Evolutionary conservation across 805 yeast species (phyloP).

Genomic region (Zygosaccharomyces siamensis): DNA sequence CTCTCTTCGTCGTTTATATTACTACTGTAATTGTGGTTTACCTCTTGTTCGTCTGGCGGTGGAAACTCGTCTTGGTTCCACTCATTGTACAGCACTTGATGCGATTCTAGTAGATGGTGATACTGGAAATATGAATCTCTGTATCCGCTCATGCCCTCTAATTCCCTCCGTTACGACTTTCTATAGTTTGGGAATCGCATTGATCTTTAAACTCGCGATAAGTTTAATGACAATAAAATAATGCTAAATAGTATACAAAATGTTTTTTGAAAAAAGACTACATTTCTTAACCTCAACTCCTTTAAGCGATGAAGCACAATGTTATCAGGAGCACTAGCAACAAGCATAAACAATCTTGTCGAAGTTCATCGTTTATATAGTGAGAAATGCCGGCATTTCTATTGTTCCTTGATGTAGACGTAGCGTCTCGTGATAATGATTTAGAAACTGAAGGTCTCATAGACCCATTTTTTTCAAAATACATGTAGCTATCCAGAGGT

Average conservation of each 20-base stretch:
- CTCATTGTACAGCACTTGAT: conserved; percentile 27
- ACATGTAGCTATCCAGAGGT: conserved; percentile 54
- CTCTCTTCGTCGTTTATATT: conserved; percentile 5
- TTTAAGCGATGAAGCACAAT: neutral
- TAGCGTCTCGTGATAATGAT: conserved; percentile 17
- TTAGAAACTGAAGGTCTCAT: conserved; percentile 13
- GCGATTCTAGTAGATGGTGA: conserved; percentile 24
- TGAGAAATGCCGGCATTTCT: neutral
- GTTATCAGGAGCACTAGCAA: neutral
- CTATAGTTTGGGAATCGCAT: neutral
- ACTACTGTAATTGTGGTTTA: conserved; percentile 11
- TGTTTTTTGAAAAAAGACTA: too few relatives aligned
- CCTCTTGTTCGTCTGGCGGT: conserved; percentile 25
- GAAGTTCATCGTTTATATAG: neutral
- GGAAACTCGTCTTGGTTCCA: conserved; percentile 32
- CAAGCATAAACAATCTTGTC: neutral
- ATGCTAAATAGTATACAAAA: neutral
- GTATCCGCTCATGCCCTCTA: conserved; percentile 13
- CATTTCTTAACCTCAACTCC: neutral
- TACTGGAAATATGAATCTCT: conserved; percentile 31
- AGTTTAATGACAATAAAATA: conserved; percentile 1
- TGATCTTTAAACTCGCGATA: neutral
- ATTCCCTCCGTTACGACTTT: neutral
- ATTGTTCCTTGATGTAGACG: conserved; percentile 2
- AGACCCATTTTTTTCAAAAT: conserved; percentile 30